Evolutionary conservation across 495 filamentous ascomycete species (phyloP), one percentile per base, ranked within the genome.

Genomic region (Annulohypoxylon stygium): DNA sequence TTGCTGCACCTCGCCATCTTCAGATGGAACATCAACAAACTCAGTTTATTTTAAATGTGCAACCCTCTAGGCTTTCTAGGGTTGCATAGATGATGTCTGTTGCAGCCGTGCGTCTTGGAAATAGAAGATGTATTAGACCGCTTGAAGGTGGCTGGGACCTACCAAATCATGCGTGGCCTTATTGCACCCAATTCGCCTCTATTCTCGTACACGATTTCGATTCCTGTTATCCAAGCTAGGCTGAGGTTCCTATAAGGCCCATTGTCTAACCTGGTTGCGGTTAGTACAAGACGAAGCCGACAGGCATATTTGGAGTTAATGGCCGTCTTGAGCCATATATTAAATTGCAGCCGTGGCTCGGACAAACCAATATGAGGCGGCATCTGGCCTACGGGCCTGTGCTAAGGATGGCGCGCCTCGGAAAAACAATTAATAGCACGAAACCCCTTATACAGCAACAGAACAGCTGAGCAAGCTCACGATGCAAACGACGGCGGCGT

Each of bases 401-500:
- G 25, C 16, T 43, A 41, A 33, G 25, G 57, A 20, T 34, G 36
- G 39, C 51, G 33, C 2, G 25, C 33, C 41, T 14, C 26, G 0
- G 12, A 48, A 39, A 33, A 54, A 11, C 25, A 54, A 53, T 26
- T 60, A 33, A n/a, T 20, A 43, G 26, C 25, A 54, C 50, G 12
- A n/a, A n/a, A 54, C 10, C 37, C 18, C 25, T 10, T 34, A 12
- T 18, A 64, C 54, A 34, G 36, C 59, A 59, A 59, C 60, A 54
- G 1, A 54, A 12, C 50, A 54, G n/a, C 12, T 47, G n/a, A 54
- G 14, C 10, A 60, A 48, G n/a, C 8, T 47, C 53, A 67, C 26
- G 64, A 68, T 53, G 23, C 59, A 51, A 63, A 72, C 64, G 70
- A 67, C 8, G 30, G 45, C 11, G 51, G 48, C 60, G 70, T 68